Base-by-base conservation (phyloP, 768 basidiomycete genomes). In the Kwoniella bestiolae region DNA sequence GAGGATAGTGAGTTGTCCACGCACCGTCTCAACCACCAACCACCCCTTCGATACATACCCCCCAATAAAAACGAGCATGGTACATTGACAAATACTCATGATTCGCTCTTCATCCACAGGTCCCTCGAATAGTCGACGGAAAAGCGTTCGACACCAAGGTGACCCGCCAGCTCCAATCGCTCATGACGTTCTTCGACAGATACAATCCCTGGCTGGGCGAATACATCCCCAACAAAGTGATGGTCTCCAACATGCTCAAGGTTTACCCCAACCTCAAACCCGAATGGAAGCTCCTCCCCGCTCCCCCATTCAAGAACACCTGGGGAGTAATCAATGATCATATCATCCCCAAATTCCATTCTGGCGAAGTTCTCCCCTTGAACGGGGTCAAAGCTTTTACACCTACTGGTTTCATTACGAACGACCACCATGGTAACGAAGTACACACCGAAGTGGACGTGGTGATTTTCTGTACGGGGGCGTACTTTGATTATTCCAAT, bases 241-340 rank as follows among this genome's bases (percentile, higher is more conserved):
- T 51, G 9, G 55, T 38, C 31, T 21, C 26, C 21, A 41, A 28
- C 25, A 44, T 68, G 32, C 35, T 23, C 7, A 45, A 55, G 50
- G 23, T 7, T 8, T 28, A 56, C 41, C 56, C 52, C 23, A 16
- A 51, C 6, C 18, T 35, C 66, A 46, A 51, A 29, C 45, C 47
- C 46, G 60, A 56, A 52, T 68, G 67, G 67, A 23, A 32, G n/a
- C 32, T 68, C 8, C 46, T 63, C 7, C 66, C 66, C 7, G 61
- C 61, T 7, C 66, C 66, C 6, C 61, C 66, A 8, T 28, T 57
- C 32, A 31, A 28, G 7, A 32, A 28, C 47, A 25, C 34, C 23
- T 41, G 53, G 29, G 60, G 31, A 29, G 55, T 44, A 3, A 35
- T 56, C 28, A 56, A 64, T 25, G 63, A 64, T 26, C 55, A 57